Conservation (phyloP, 306 rosid species). For the Gillenia trifoliata region DNA sequence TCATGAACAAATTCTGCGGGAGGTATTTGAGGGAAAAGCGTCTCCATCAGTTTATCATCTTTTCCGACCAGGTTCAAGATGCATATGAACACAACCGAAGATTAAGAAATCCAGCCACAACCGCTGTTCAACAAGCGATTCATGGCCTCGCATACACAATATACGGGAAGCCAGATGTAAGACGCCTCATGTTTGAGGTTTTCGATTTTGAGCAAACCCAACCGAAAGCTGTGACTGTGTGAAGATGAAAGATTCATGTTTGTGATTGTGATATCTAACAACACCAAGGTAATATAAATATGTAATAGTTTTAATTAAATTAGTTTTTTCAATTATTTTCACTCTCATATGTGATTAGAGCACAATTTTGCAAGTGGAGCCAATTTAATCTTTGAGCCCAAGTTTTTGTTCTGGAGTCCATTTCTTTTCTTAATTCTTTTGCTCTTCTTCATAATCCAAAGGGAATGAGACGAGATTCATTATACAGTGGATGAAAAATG, state of each 20-base stretch:
- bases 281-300: neutral
- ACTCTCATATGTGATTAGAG: neutral
- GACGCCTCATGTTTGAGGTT: constrained; percentile 90
- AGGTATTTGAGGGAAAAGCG: constrained; percentile 75
- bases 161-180: constrained; percentile 89
- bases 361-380: neutral
- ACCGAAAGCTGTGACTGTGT: constrained; percentile 61
- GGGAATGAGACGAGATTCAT: too few relatives aligned
- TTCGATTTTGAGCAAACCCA: constrained; percentile 90
- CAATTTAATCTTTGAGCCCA: neutral
- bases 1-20: constrained; percentile 89
- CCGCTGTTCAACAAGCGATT: constrained; percentile 86
- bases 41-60: constrained; percentile 61
- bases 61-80: constrained; percentile 56
- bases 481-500: too few relatives aligned
- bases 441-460: too few relatives aligned
- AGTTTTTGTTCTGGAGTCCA: neutral
- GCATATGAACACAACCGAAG: constrained; percentile 68
- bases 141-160: constrained; percentile 86
- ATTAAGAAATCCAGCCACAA: constrained; percentile 74
- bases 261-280: neutral
- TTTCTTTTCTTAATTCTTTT: neutral
- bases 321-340: constrained; percentile 1
- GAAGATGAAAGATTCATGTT: neutral
- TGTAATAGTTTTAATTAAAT: neutral